phyloP scores from a whole-genome alignment of 140 eudicot genomes.

The Oenanthe javanica region DNA sequence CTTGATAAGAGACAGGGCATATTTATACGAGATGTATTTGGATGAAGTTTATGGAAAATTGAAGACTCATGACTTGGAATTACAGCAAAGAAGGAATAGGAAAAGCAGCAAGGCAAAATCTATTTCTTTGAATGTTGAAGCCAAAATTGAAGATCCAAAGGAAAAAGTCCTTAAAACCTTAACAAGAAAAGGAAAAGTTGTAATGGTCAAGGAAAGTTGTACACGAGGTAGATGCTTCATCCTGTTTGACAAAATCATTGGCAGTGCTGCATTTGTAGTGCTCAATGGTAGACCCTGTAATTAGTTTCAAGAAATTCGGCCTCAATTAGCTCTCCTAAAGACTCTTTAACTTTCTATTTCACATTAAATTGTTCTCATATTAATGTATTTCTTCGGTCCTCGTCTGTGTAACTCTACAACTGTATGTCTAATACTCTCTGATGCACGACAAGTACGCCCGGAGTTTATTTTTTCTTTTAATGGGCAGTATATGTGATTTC shows the following conservation, averaged over 20 bases:
- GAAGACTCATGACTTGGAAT: too few species aligned
- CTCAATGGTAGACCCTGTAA: not conserved
- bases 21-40: too few species aligned
- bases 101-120: too few species aligned
- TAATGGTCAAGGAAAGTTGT: too few species aligned
- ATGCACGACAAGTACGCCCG: not conserved
- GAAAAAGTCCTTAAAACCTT: too few species aligned
- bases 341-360: conserved; percentile 7
- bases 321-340: conserved; percentile 5
- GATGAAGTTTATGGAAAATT: too few species aligned
- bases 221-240: conserved; percentile 60
- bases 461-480: not conserved
- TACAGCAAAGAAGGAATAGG: too few species aligned
- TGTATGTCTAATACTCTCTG: not conserved
- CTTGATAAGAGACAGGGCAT: too few species aligned
- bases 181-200: too few species aligned
- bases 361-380: not conserved
- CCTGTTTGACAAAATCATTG: conserved; percentile 78
- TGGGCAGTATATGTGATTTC: not conserved
- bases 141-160: too few species aligned
- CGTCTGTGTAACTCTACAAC: not conserved
- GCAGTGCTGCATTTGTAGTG: conserved; percentile 64
- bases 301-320: not conserved
- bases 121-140: too few species aligned
- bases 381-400: conserved; percentile 17